Evolutionary conservation across 2,329 filamentous ascomycete species (phyloP).

Genomic region (Cladosporium oxysporum): DNA sequence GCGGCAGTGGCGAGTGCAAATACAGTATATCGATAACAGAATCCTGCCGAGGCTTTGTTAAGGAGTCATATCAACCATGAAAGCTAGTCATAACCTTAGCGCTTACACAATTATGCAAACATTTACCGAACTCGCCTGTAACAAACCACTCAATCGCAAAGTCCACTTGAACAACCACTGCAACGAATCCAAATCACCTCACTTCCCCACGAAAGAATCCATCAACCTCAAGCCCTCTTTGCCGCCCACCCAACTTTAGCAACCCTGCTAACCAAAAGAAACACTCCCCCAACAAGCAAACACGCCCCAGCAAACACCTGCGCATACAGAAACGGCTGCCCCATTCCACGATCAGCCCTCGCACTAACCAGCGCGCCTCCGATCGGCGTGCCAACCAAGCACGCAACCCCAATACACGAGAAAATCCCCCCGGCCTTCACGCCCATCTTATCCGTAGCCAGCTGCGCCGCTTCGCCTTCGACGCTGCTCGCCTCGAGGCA

Average conservation of each 20-base stretch:
- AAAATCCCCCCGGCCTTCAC: conserved; percentile 31
- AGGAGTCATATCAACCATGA: background rate
- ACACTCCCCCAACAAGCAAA: conserved; percentile 28
- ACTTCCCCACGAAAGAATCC: background rate
- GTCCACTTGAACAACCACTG: too few species aligned
- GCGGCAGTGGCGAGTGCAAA: background rate
- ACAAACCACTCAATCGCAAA: too few species aligned
- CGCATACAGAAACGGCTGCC: conserved; percentile 27
- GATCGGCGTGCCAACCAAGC: conserved; percentile 31
- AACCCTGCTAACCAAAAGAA: conserved; percentile 28
- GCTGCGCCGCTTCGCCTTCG: background rate
- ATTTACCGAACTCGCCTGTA: background rate
- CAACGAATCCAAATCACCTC: background rate
- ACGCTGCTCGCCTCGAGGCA: conserved; percentile 21
- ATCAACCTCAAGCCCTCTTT: conserved; percentile 18
- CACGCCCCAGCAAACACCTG: conserved; percentile 29
- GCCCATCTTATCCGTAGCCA: conserved; percentile 27
- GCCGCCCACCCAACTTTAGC: conserved; percentile 29
- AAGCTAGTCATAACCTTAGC: background rate
- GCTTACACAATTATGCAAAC: background rate
- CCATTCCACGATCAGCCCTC: conserved; percentile 22
- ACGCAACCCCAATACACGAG: conserved; percentile 29
- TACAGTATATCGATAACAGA: background rate
- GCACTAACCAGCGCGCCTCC: conserved; percentile 30
- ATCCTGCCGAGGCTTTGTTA: background rate